phyloP scores from a whole-genome alignment of 495 filamentous ascomycete genomes.

The Cenococcum geophilum region DNA sequence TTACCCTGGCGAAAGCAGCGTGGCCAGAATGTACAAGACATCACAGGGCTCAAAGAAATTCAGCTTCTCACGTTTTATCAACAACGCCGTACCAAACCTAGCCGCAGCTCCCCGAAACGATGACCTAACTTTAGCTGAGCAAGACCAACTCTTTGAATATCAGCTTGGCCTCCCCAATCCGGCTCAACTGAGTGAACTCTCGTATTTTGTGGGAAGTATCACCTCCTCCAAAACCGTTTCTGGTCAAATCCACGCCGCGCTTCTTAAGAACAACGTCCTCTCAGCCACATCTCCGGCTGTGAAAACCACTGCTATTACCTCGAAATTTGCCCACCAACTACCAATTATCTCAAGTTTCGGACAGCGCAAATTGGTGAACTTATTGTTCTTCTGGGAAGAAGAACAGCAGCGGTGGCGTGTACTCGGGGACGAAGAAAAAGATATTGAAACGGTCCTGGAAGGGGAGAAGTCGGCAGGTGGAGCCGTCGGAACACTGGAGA shows the following conservation, averaged over 20 bases:
- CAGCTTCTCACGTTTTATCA: conserved; percentile 22
- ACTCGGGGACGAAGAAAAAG: conserved; percentile 34
- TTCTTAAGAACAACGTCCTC: conserved; percentile 30
- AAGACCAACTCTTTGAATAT: conserved; percentile 30
- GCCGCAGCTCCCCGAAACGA: conserved; percentile 5
- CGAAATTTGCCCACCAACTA: conserved; percentile 30
- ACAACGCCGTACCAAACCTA: conserved; percentile 20
- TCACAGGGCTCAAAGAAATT: conserved; percentile 2
- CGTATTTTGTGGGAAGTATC: conserved; percentile 29
- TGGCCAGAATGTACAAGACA: conserved; percentile 9
- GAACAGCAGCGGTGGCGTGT: conserved; percentile 33
- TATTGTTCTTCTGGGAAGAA: conserved; percentile 40
- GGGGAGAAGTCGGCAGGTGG: conserved; percentile 5
- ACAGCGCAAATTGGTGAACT: conserved; percentile 33
- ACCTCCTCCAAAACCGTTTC: conserved; percentile 16
- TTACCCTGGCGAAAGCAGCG: too few relatives aligned
- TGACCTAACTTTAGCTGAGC: conserved; percentile 27
- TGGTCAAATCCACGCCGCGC: conserved; percentile 23
- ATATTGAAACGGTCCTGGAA: conserved; percentile 5
- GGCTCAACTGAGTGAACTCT: conserved; percentile 24
- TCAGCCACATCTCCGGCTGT: conserved; percentile 14
- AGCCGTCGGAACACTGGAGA: conserved; percentile 6
- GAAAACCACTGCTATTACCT: conserved; percentile 27
- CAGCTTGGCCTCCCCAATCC: conserved; percentile 28
- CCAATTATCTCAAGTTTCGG: conserved; percentile 28